Base-by-base conservation (phyloP, 805 yeast genomes). In the Wickerhamiella parazyma region DNA sequence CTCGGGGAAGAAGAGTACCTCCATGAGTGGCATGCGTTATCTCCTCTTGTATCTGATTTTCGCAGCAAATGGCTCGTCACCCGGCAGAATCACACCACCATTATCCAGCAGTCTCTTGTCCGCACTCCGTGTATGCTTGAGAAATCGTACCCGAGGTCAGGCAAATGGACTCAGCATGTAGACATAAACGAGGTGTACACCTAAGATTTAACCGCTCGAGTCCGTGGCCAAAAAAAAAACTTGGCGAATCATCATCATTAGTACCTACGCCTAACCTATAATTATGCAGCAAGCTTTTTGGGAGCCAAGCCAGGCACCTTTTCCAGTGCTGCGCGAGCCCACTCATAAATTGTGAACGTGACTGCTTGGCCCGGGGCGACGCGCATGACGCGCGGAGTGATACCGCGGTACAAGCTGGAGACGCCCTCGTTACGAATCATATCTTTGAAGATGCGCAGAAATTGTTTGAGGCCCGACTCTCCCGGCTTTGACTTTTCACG, bases 301-400 rank as follows among this genome's bases (percentile, higher is more conserved):
- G 42, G 39, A 11, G 40, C 40, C 39, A 55, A 45, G 12, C 48
- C 49, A n/a, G 57, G 57, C 33, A 51, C 36, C 45, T 52, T 49
- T 33, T 59, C 80, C 60, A 87, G 71, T 40, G 70, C 67, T 18
- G 70, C 74, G 63, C 86, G 80, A 60, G 85, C 81, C 59, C 71
- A 80, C 67, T 89, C 98, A 64, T 89, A 89, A 36, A 91, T 95
- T 6, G 97, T 91, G 68, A 89, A 89, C 14, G 96, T 91, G 45
- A 89, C 97, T 45, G 97, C 96, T 67, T 89, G 98, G 49, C 98
- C 98, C 19, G 98, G 96, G 10, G 98, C 98, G 42, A 89, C 98
- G 68, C 98, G 80, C 94, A 89, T 87, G 54, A 89, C 89, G 69
- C 98, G 80, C 55, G 98, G 98, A 19, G 96, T 86, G 60, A 89